Evolutionary conservation across 108 stramenopile species (phyloP), one percentile per base, ranked within the genome.

Genomic region (Pelagomonas calceolata): DNA sequence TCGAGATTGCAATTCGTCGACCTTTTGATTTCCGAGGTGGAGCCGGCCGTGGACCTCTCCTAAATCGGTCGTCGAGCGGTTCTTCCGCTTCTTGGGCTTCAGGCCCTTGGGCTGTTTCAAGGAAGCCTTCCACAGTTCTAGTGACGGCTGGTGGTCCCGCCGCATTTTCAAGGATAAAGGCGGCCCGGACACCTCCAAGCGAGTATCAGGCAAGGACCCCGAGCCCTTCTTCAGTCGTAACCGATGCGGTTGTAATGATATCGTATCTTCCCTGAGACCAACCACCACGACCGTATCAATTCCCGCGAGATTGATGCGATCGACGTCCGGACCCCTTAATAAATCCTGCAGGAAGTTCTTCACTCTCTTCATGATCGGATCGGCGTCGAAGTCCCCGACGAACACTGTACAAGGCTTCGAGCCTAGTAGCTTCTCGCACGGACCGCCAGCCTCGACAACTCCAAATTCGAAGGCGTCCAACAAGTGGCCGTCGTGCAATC

Each of bases 391-490:
- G 74, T 96, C 95, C 32, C 98, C 97, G 32, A 82, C 78, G 68
- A 98, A 98, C n/a, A 95, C 81, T 69, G 96, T 69, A 66, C 91
- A 69, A 68, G 94, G 92, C 74, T 92, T 92, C 71, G 82, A 86
- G 30, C 91, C 91, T 35, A 90, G 72, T 29, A 87, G 82, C 72
- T 92, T 90, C 80, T 92, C 92, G 14, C 90, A 90, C 45, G 85
- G 79, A 67, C 87, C 83, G 68, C 90, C 85, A 81, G 91, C 95
- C 18, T 88, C 82, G 30, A 89, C 70, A 32, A 98, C 75, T 21
- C 94, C 95, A 14, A 98, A 68, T 83, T 99, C 99, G 26, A 91
- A 88, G 91, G 96, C 92, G 75, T 99, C 99, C 30, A 99, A 84
- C n/a, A 98, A 69, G 76, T 95, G 88, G 69, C 85, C 86, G 76